These are phyloP conservation scores for Cryptococcus wingfieldii DNA, from an alignment of 1,284 basidiomycete genomes.

Conservation along the genomic window DNA sequence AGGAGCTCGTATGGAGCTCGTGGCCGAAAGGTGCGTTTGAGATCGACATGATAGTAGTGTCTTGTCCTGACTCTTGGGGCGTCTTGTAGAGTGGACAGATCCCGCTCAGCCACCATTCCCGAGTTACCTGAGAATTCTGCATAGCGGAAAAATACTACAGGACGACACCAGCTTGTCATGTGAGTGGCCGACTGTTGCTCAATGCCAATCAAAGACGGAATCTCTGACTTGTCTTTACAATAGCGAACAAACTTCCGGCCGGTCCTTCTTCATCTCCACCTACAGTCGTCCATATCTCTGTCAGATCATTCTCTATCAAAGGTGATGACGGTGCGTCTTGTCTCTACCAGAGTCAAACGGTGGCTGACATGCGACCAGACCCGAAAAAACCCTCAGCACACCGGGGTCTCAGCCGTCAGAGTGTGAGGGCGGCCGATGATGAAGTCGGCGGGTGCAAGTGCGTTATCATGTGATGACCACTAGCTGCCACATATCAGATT, in stretches of 20 bases:
- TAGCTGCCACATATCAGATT: not conserved
- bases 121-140: conserved; percentile 69
- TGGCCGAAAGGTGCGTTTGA: conserved; percentile 66
- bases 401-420: too few species aligned
- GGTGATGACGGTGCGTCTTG: conserved; percentile 36
- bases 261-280: conserved; percentile 45
- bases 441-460: conserved; percentile 42
- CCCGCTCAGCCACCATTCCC: conserved; percentile 65
- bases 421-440: conserved; percentile 13
- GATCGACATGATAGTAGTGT: not conserved
- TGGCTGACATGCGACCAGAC: not conserved
- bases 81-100: conserved; percentile 66
- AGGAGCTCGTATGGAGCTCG: conserved; percentile 77
- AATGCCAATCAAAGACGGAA: too few species aligned
- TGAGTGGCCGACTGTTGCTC: conserved; percentile 48
- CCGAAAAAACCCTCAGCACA: conserved; percentile 9
- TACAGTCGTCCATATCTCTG: conserved; percentile 75
- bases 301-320: conserved; percentile 57
- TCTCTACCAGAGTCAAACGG: too few species aligned
- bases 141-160: conserved; percentile 75
- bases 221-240: not conserved
- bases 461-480: conserved; percentile 32
- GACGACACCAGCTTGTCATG: conserved; percentile 73
- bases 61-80: not conserved
- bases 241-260: conserved; percentile 42